phyloP scores from a whole-genome alignment of 495 filamentous ascomycete genomes.

The Podospora pseudopauciseta region DNA sequence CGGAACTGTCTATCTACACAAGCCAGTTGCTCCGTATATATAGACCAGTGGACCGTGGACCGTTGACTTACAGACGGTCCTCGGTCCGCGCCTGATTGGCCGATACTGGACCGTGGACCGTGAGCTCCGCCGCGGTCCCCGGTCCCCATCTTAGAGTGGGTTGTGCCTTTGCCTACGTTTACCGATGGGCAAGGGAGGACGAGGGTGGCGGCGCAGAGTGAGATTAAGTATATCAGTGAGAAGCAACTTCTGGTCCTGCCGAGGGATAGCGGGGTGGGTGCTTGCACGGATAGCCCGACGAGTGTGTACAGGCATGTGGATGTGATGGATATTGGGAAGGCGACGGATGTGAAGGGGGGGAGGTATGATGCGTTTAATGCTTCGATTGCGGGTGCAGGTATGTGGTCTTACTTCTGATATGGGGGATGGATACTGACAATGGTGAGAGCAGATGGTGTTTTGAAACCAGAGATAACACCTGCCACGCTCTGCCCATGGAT shows the following conservation, averaged over 20 bases:
- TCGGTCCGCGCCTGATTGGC: no score
- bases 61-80: no score
- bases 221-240: slow-evolving; percentile 63
- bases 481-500: slow-evolving; percentile 67
- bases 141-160: slow-evolving; percentile 49
- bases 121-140: no score
- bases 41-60: no score
- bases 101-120: no score
- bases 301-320: slow-evolving; percentile 71
- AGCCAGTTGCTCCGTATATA: no score
- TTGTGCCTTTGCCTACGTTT: slow-evolving; percentile 63
- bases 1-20: no score
- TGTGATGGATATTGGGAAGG: slow-evolving; percentile 60
- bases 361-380: slow-evolving; percentile 46
- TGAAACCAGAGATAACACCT: slow-evolving; percentile 50
- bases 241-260: slow-evolving; percentile 67
- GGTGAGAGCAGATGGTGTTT: neutral
- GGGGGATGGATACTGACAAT: neutral
- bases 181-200: slow-evolving; percentile 35
- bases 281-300: slow-evolving; percentile 48
- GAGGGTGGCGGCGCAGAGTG: slow-evolving; percentile 64
- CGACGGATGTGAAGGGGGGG: slow-evolving; percentile 62
- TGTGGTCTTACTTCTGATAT: neutral
- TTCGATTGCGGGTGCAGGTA: slow-evolving; percentile 12
- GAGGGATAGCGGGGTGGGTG: slow-evolving; percentile 61